Evolutionary conservation across 352 stramenopile species (phyloP).

Genomic region (Globisporangium mamillatum): DNA sequence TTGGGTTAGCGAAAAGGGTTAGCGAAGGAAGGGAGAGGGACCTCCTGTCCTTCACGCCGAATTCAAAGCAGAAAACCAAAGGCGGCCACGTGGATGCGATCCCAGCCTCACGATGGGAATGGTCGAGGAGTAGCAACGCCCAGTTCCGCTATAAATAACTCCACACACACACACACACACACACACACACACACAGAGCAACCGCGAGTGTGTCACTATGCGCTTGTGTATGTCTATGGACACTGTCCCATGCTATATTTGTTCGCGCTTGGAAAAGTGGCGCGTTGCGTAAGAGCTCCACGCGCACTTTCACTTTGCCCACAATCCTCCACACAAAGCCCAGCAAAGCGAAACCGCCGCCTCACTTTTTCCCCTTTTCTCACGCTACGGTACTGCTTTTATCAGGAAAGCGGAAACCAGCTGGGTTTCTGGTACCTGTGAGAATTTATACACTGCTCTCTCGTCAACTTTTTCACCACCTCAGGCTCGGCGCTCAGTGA

Average conservation of each 20-base stretch:
- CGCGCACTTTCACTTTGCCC: no score
- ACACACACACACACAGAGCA: no score
- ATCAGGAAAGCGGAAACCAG: not conserved
- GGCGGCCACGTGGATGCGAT: slow-evolving; percentile 3
- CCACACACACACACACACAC: no score
- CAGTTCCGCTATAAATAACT: not conserved
- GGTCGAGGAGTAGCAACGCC: not conserved
- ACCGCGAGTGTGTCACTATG: not conserved
- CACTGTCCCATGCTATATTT: not conserved
- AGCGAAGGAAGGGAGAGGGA: not conserved
- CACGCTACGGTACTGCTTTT: not conserved
- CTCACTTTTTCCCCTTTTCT: not conserved
- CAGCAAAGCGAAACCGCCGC: not conserved
- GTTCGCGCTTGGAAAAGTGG: not conserved
- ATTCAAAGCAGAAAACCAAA: slow-evolving; percentile 15
- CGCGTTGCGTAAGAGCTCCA: not conserved
- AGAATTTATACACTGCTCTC: slow-evolving; percentile 7
- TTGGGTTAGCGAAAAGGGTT: slow-evolving; percentile 15
- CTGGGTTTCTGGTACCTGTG: slow-evolving; percentile 1
- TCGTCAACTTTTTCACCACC: slow-evolving; percentile 9
- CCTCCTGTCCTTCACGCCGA: not conserved
- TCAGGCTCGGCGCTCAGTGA: not conserved
- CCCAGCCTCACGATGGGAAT: slow-evolving; percentile 1
- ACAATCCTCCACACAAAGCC: not conserved
- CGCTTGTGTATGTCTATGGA: not conserved